Evolutionary conservation across 768 basidiomycete species (phyloP), one percentile per base, ranked within the genome.

Genomic region (Exsudoporus frostii): DNA sequence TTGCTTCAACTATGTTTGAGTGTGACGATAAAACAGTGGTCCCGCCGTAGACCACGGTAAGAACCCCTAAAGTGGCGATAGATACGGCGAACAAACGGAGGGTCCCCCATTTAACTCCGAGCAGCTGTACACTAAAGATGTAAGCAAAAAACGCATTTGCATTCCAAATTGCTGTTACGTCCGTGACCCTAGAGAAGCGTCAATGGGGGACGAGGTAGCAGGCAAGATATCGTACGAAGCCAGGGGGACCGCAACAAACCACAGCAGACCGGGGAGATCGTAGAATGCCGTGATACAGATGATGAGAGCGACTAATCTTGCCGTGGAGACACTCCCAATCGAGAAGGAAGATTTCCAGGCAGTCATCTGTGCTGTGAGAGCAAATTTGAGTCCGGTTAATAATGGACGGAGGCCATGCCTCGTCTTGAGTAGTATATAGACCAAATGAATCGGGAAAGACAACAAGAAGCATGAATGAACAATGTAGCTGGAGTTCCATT

Each of bases 91-190:
- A 65, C 30, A 93, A 71, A 39, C 81, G 85, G 41, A 80, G 74
- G 15, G 77, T 57, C 55, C 88, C 80, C 87, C 86, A 86, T 58
- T 76, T 73, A 24, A 82, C 71, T 20, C 78, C 73, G 55, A 86
- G 84, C 3, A 92, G 61, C 60, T 81, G 81, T 55, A 94, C 83
- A n/a, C 86, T 81, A 66, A 98, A 81, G 25, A 92, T 66, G 65
- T 98, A 98, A 6, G 90, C 89, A 69, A 92, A 94, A 74, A 98
- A 94, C 1, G 90, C 87, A 62, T 89, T 90, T 8, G 88, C 85
- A 65, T 96, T 95, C 84, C 90, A 92, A 25, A 93, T 82, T 19
- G 84, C 83, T 74, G 92, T 95, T 25, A 94, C 83, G 70, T 94
- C 91, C 59, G 85, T 87, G 25, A 92, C 76, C 22, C 92, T 92